Conservation (phyloP, 2,329 filamentous ascomycete genomes). For the Sporothrix euskadiensis region DNA sequence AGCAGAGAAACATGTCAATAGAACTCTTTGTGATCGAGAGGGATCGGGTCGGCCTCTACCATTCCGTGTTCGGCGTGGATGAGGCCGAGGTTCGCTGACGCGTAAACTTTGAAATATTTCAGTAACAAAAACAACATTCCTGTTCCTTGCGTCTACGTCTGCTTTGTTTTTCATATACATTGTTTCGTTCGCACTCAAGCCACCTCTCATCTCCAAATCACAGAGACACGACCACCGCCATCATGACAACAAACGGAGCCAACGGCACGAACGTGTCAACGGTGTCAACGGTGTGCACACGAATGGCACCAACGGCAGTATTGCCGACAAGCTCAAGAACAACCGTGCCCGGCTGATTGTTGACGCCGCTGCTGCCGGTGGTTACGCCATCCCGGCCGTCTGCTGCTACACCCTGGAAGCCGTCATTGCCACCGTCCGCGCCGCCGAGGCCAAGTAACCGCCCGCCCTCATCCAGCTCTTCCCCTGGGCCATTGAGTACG, state of each 20-base stretch:
- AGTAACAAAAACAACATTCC: not conserved
- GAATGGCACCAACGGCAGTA: not conserved
- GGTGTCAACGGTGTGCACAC: not conserved
- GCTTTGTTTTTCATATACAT: not conserved
- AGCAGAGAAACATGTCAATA: not conserved
- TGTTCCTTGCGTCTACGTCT: not conserved
- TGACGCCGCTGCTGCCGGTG: constrained; percentile 54
- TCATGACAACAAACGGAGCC: not conserved
- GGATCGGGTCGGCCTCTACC: not conserved
- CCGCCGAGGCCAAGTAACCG: constrained; percentile 66
- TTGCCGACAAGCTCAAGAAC: constrained; percentile 20
- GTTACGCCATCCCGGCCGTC: constrained; percentile 60
- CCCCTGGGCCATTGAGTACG: constrained; percentile 71
- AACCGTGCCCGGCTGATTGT: constrained; percentile 47
- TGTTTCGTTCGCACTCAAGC: not conserved
- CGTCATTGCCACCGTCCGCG: constrained; percentile 57
- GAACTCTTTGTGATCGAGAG: not conserved
- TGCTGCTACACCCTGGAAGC: constrained; percentile 54
- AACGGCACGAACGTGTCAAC: not conserved
- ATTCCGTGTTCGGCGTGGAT: not conserved
- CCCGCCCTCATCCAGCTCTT: constrained; percentile 73
- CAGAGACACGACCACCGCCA: not conserved
- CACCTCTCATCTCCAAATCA: not conserved
- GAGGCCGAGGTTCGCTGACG: constrained; percentile 1
- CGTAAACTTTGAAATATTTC: not conserved